Evolutionary conservation across 1,284 basidiomycete genomes (phyloP), one percentile per base, ranked within the genome.

Genomic region (Salmacisia buchloeana): DNA sequence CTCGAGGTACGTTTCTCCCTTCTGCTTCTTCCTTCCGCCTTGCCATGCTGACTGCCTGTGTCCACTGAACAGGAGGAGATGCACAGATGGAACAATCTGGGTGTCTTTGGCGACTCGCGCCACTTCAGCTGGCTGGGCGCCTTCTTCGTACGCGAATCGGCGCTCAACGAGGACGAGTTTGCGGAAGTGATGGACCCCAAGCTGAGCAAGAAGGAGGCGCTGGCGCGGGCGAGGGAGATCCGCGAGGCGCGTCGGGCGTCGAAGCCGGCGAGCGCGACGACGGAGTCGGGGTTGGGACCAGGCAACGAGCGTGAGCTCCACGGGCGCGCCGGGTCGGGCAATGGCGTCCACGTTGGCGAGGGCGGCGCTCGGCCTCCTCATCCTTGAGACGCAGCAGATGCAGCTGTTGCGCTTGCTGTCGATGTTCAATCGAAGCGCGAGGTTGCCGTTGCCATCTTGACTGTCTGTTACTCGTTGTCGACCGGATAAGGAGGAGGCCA

Each of bases 31-130:
- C 46, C 23, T 18, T 52, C 46, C 7, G 9, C 36, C 15, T 43
- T n/a, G 39, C 39, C 18, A 52, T 52, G 23, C n/a, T 12, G 27
- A n/a, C 2, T n/a, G 34, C 49, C 10, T 54, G 15, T 15, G 10
- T 31, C 15, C 49, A 6, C 49, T n/a, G n/a, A n/a, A 54, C 49
- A 54, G 49, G 49, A 54, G 49, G 49, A 54, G 49, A 54, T 54
- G 29, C 25, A 31, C 27, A 27, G 49, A 18, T 54, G 49, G 49
- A 29, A 54, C 27, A 27, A n/a, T 31, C 12, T 33, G 12, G 49
- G 49, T 12, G 12, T 54, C 2, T 54, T 54, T 18, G 49, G 49
- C 15, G 49, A 54, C 13, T n/a, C 29, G 9, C 49, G 49, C 12
- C 27, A 54, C 27, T 54, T 31, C 15, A 33, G 10, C 34, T 31